Conservation (phyloP, 1,284 basidiomycete species). For the Mycena sp. region DNA sequence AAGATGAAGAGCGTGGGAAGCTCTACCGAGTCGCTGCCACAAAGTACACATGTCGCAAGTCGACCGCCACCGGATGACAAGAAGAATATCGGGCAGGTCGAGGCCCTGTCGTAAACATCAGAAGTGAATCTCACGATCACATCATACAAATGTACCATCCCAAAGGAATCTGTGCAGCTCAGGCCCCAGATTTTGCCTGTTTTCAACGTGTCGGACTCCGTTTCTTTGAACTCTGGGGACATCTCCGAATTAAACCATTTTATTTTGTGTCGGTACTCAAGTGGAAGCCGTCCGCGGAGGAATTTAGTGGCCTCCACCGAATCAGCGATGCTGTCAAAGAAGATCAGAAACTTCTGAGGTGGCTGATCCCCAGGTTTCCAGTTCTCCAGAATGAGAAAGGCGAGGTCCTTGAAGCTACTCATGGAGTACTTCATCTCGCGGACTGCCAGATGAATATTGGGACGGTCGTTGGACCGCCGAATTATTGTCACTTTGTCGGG, state of each 20-base stretch:
- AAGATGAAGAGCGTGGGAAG: slow-evolving; percentile 21
- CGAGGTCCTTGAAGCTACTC: slow-evolving; percentile 41
- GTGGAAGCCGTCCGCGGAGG: slow-evolving; percentile 28
- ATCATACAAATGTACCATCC: slow-evolving; percentile 41
- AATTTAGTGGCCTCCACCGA: slow-evolving; percentile 25
- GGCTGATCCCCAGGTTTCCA: slow-evolving; percentile 14
- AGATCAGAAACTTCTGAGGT: slow-evolving; percentile 38
- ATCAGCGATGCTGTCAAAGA: slow-evolving; percentile 36
- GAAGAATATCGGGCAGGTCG: slow-evolving; percentile 42
- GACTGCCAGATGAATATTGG: slow-evolving; percentile 43
- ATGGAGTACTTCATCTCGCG: slow-evolving; percentile 36
- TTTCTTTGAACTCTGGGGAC: slow-evolving; percentile 30
- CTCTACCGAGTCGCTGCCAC: slow-evolving; percentile 34
- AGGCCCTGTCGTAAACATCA: slow-evolving; percentile 37
- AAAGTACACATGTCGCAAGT: slow-evolving; percentile 31
- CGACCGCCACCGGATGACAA: slow-evolving; percentile 45
- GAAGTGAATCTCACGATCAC: background rate
- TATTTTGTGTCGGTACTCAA: slow-evolving; percentile 29
- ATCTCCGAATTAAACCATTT: slow-evolving; percentile 39
- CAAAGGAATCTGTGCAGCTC: slow-evolving; percentile 42
- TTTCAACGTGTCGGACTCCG: slow-evolving; percentile 23
- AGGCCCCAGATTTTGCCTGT: slow-evolving; percentile 29
- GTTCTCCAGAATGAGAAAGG: slow-evolving; percentile 39
- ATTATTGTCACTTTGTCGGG: slow-evolving; percentile 23
- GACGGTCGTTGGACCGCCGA: slow-evolving; percentile 42